Evolutionary conservation across 2,329 filamentous ascomycete genomes (phyloP).

Genomic region (Epichloe amarillans): DNA sequence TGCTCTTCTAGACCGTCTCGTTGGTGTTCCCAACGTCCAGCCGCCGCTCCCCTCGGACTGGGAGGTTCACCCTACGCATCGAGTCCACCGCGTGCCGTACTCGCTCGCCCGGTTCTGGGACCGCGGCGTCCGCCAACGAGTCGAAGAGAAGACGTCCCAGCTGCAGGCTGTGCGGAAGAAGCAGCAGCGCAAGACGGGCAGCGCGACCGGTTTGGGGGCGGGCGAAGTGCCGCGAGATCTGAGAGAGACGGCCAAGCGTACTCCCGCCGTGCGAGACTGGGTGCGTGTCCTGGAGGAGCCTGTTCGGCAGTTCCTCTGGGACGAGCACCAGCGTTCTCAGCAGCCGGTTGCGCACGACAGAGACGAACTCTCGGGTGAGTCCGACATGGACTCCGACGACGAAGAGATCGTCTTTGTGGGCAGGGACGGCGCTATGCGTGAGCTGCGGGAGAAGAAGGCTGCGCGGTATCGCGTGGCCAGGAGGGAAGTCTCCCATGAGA

Average conservation of each 20-base stretch:
- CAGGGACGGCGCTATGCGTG: constrained; percentile 45
- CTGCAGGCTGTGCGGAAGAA: constrained; percentile 31
- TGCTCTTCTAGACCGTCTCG: constrained; percentile 55
- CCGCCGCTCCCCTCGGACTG: constrained; percentile 75
- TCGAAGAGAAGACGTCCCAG: constrained; percentile 31
- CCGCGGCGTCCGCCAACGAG: constrained; percentile 33
- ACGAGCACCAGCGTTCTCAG: constrained; percentile 18
- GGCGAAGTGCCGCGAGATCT: constrained; percentile 66
- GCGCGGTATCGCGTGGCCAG: constrained; percentile 34
- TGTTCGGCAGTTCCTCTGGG: constrained; percentile 61
- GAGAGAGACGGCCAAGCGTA: constrained; percentile 65
- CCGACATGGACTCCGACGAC: constrained; percentile 40
- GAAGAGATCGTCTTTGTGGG: constrained; percentile 91
- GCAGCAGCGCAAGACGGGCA: constrained; percentile 28
- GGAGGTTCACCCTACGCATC: constrained; percentile 70
- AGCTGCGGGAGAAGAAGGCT: constrained; percentile 23
- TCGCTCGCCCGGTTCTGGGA: constrained; percentile 84
- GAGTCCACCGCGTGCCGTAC: constrained; percentile 69
- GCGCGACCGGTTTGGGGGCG: constrained; percentile 29
- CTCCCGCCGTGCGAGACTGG: constrained; percentile 63
- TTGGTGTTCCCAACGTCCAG: constrained; percentile 74
- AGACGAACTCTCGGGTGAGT: background rate
- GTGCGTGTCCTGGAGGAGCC: constrained; percentile 77
- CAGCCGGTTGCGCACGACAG: constrained; percentile 12
- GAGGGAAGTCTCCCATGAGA: constrained; percentile 43